These are phyloP conservation scores for Magnolia kwangsiensis DNA, from an alignment of 164 flowering plant species.

Conservation along the genomic window DNA sequence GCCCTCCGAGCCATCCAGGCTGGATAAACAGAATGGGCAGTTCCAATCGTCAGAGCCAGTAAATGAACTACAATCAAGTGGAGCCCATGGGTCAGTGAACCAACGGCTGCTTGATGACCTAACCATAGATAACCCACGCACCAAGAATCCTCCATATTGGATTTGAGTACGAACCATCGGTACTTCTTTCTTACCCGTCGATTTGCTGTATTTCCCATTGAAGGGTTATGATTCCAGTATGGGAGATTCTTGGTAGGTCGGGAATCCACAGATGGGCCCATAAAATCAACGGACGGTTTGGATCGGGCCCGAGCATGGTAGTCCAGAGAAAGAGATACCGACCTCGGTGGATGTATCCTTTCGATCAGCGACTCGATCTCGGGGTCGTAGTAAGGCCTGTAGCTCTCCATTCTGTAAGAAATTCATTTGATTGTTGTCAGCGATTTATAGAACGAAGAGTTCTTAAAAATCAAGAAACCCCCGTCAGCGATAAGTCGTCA, in stretches of 20 bases:
- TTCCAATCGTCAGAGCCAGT: too few species aligned
- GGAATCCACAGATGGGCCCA: background rate
- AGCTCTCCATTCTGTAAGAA: slow-evolving; percentile 38
- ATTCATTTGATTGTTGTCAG: too few species aligned
- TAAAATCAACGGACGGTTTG: background rate
- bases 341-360: slow-evolving; percentile 84
- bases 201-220: too few species aligned
- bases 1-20: too few species aligned
- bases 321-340: background rate
- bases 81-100: too few species aligned
- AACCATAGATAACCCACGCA: too few species aligned
- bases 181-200: too few species aligned
- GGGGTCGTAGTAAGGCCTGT: slow-evolving; percentile 66
- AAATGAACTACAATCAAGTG: too few species aligned
- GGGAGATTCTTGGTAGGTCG: background rate
- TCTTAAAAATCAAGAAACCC: background rate
- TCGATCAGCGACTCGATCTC: slow-evolving; percentile 66
- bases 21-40: too few species aligned
- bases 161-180: background rate
- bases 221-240: background rate
- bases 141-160: background rate
- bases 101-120: too few species aligned
- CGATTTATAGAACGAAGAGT: too few species aligned
- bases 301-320: background rate
- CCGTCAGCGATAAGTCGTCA: background rate